A percentile compares a stretch with the other conserved stretches of the same genome.
Evolutionary conservation across 495 filamentous ascomycete genomes (phyloP).

Genomic region (Trichoderma asperelloides): DNA sequence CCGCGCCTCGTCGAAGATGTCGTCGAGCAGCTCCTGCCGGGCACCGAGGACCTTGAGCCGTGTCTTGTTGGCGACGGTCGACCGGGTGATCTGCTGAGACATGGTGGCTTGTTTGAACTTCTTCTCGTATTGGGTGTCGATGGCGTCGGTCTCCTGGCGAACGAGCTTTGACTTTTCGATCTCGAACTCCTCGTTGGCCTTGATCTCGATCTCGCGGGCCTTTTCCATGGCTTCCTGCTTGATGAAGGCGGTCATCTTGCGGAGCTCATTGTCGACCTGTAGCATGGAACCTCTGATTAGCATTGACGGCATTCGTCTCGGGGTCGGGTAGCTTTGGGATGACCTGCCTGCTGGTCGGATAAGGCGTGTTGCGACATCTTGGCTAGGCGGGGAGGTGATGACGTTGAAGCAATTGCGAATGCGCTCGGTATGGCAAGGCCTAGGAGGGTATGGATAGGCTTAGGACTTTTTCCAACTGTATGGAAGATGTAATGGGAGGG

Average conservation of each 20-base stretch:
- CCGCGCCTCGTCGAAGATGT: conserved; percentile 75
- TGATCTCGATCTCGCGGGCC: conserved; percentile 90
- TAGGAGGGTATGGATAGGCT: background rate
- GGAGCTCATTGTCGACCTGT: conserved; percentile 88
- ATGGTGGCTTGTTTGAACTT: conserved; percentile 96
- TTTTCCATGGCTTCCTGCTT: conserved; percentile 96
- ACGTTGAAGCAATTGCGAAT: background rate
- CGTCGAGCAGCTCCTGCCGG: conserved; percentile 82
- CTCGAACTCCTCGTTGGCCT: conserved; percentile 95
- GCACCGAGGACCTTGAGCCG: conserved; percentile 77
- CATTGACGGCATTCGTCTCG: background rate
- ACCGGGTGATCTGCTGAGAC: conserved; percentile 94
- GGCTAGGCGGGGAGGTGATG: conserved; percentile 10
- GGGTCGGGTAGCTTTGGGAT: background rate
- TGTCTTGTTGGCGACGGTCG: conserved; percentile 90
- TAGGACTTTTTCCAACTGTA: background rate
- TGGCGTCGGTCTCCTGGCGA: conserved; percentile 81
- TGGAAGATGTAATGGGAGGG: background rate
- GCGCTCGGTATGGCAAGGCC: conserved; percentile 5
- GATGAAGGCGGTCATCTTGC: conserved; percentile 99
- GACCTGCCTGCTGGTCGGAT: conserved; percentile 8
- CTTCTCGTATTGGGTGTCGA: conserved; percentile 89
- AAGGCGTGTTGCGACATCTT: conserved; percentile 12
- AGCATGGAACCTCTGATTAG: background rate
- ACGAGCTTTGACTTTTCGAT: conserved; percentile 99